phyloP scores from a whole-genome alignment of 2,329 filamentous ascomycete species.

The Annulohypoxylon truncatum region DNA sequence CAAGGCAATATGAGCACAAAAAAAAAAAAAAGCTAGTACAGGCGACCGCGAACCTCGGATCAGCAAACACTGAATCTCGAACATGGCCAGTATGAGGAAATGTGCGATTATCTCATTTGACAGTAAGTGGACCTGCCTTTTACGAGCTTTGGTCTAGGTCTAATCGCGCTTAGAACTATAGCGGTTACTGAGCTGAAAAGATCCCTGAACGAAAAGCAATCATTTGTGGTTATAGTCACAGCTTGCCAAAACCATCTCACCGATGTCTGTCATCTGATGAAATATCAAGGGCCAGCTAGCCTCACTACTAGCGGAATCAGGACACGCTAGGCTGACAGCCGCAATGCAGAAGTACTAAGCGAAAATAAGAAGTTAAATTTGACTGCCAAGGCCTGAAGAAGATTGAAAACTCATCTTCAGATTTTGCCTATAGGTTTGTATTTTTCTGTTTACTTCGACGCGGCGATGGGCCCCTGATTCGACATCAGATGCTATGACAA shows the following conservation, averaged over 20 bases:
- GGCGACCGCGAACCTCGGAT: constrained; percentile 1
- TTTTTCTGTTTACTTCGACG: not conserved
- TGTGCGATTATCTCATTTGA: not conserved
- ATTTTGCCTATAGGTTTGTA: not conserved
- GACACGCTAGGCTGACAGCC: constrained; percentile 24
- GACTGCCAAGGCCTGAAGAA: constrained; percentile 26
- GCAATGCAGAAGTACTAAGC: constrained; percentile 10
- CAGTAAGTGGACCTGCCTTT: not conserved
- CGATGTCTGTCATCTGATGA: constrained; percentile 17
- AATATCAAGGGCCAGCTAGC: constrained; percentile 28
- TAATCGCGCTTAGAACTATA: constrained; percentile 18
- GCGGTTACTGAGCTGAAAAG: constrained; percentile 23
- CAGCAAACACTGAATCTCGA: not conserved
- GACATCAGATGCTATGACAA: too few species aligned
- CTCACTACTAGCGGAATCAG: constrained; percentile 25
- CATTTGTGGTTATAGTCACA: constrained; percentile 8
- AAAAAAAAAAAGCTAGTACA: not conserved
- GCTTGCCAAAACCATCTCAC: constrained; percentile 7
- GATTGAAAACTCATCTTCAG: not conserved
- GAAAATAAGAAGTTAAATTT: constrained; percentile 20
- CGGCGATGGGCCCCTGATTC: not conserved
- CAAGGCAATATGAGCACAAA: not conserved
- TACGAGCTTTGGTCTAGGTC: constrained; percentile 8
- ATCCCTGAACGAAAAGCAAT: constrained; percentile 15
- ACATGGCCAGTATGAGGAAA: not conserved